Evolutionary conservation across 1,139 yeast species (phyloP).

Genomic region (Zygosaccharomyces pseudobailii): DNA sequence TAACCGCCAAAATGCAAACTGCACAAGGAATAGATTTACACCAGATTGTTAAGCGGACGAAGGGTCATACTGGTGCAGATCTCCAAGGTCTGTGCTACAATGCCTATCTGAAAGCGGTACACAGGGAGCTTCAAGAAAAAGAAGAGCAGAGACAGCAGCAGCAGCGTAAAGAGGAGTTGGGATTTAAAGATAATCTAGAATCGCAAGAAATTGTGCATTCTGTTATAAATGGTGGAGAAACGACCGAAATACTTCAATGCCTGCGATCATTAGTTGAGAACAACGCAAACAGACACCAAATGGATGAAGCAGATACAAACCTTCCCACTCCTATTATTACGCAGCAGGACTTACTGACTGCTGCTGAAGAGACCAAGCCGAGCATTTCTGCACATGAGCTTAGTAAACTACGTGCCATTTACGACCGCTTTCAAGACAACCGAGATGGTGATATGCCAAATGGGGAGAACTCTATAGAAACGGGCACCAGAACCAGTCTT

Average conservation of each 20-base stretch:
- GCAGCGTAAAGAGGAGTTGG: not conserved
- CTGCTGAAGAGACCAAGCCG: constrained; percentile 75
- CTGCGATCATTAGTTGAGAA: not conserved
- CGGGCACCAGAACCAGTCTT: constrained; percentile 66
- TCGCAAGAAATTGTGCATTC: not conserved
- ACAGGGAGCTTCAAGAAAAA: constrained; percentile 53
- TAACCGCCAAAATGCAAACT: constrained; percentile 45
- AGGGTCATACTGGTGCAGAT: constrained; percentile 92
- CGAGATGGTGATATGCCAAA: constrained; percentile 88
- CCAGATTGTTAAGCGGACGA: constrained; percentile 55
- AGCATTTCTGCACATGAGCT: constrained; percentile 76
- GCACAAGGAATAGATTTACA: constrained; percentile 48
- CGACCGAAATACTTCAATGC: not conserved
- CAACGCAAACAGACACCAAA: not conserved
- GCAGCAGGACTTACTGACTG: constrained; percentile 53
- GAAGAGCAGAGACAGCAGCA: not conserved
- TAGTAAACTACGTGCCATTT: constrained; percentile 56
- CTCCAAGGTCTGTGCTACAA: constrained; percentile 88
- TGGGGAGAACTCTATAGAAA: constrained; percentile 74
- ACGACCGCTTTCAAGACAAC: constrained; percentile 67
- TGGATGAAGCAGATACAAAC: not conserved
- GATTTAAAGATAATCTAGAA: constrained; percentile 7
- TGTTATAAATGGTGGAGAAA: constrained; percentile 1
- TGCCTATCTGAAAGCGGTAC: constrained; percentile 89
- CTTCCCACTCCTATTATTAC: constrained; percentile 39